Base-by-base conservation (phyloP, 225 moss, liverwort and hornwort genomes). In the Antitrichia curtipendula region DNA sequence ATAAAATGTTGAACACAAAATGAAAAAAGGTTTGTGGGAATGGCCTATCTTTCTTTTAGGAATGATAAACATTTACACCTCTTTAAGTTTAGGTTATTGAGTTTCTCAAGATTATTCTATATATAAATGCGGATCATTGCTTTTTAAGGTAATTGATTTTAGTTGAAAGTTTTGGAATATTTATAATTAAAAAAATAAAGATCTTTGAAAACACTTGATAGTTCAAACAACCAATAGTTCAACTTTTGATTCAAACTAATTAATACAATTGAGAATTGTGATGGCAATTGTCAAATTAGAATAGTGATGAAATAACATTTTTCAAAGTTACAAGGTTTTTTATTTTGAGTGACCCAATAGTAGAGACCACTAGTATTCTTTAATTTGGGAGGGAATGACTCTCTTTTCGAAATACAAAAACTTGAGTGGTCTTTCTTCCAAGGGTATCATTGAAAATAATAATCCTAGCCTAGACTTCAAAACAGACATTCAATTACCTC, bases 1-100 rank as follows among this genome's bases (percentile, higher is more conserved):
- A 21, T 50, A 20, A 13, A 75, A 14, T 36, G 22, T 52, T 36
- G 8, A 53, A 50, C 0, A 21, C 3, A 34, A 73, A 50, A 13
- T 22, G 8, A 34, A 21, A 7, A 20, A 32, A 31, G 1, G 0
- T 13, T 49, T 50, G 8, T 4, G 6, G 3, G 1, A 45, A 29
- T 17, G 0, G 6, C 31, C 4, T 47, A 9, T 38, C 4, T 10
- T 47, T 18, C 18, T 29, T 49, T 2, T 7, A 31, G 13, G 13
- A 34, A 21, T 50, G 13, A 15, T 0, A 8, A 36, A 75, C 2
- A 53, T 34, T 34, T 50, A 50, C 2, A 36, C 9, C 1, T 36
- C 6, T 75, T 23, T 52, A 14, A 34, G 2, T 15, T 20, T 52
- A 23, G 8, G 13, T 34, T 12, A 8, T 50, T 34, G 13, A 22